Evolutionary conservation across 495 filamentous ascomycete species (phyloP).

Genomic region (Staphylotrichum longicolle): DNA sequence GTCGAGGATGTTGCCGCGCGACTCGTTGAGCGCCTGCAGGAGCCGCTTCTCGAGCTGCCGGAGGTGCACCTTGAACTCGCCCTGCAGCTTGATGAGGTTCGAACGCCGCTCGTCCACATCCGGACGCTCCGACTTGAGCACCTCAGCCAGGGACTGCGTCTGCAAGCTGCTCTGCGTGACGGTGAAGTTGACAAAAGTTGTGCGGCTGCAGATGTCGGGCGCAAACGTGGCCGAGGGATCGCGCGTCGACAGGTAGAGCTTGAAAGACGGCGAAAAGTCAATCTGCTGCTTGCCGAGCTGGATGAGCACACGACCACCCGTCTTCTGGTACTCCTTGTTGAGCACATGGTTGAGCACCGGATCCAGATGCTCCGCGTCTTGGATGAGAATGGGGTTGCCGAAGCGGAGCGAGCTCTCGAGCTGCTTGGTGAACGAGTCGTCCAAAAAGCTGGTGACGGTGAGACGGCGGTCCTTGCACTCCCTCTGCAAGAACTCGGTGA

Average conservation of each 20-base stretch:
- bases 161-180: conserved; percentile 98
- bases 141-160: conserved; percentile 94
- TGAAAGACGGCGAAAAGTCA: conserved; percentile 97
- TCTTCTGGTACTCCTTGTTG: conserved; percentile 99
- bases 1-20: conserved; percentile 95
- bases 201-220: conserved; percentile 97
- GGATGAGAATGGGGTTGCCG: conserved; percentile 96
- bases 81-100: conserved; percentile 96
- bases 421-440: conserved; percentile 97
- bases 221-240: conserved; percentile 96
- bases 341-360: conserved; percentile 97
- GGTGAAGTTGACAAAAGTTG: conserved; percentile 99
- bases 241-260: conserved; percentile 88
- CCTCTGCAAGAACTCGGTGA: conserved; percentile 90
- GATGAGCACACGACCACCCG: conserved; percentile 96
- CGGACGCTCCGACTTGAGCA: conserved; percentile 92
- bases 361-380: conserved; percentile 96
- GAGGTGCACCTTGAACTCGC: conserved; percentile 96
- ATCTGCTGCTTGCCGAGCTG: conserved; percentile 99
- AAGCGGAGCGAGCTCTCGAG: conserved; percentile 95
- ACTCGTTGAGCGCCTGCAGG: conserved; percentile 93
- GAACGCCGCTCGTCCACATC: conserved; percentile 97
- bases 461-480: conserved; percentile 90
- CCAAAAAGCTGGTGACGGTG: conserved; percentile 96
- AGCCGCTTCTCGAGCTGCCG: conserved; percentile 94